phyloP scores from a whole-genome alignment of 1,284 basidiomycete genomes.

The Heterobasidion irregulare region DNA sequence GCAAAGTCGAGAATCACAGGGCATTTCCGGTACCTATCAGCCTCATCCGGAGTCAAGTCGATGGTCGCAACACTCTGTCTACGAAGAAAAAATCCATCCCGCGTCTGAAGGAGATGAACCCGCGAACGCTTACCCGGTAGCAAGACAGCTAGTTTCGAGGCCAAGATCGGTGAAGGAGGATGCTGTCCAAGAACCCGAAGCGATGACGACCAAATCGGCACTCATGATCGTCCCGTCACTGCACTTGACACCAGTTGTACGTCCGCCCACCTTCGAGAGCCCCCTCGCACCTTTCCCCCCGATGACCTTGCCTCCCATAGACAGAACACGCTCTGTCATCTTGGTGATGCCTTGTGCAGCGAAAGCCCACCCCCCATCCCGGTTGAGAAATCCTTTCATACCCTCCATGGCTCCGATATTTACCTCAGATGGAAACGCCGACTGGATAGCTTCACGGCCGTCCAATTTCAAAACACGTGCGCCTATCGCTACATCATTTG shows the following conservation, averaged over 20 bases:
- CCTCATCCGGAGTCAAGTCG: slow-evolving; percentile 67
- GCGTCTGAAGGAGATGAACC: not conserved
- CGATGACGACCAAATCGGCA: slow-evolving; percentile 55
- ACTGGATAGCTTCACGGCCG: slow-evolving; percentile 28
- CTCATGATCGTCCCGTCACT: slow-evolving; percentile 47
- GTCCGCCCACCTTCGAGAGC: slow-evolving; percentile 30
- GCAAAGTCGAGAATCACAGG: slow-evolving; percentile 72
- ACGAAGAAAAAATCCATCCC: not conserved
- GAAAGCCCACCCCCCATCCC: slow-evolving; percentile 80
- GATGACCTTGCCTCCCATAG: slow-evolving; percentile 56
- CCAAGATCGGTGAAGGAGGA: slow-evolving; percentile 60
- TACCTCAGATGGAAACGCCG: slow-evolving; percentile 36
- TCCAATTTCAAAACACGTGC: slow-evolving; percentile 34
- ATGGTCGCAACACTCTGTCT: slow-evolving; percentile 77
- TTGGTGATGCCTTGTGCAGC: slow-evolving; percentile 60
- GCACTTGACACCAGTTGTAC: slow-evolving; percentile 55
- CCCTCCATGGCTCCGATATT: slow-evolving; percentile 23
- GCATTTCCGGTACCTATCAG: slow-evolving; percentile 44
- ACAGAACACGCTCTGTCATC: slow-evolving; percentile 47
- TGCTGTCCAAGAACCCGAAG: slow-evolving; percentile 79
- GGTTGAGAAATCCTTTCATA: slow-evolving; percentile 59
- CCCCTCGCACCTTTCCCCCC: slow-evolving; percentile 46
- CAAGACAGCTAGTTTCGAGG: slow-evolving; percentile 42
- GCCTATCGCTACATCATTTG: slow-evolving; percentile 52
- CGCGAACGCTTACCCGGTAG: slow-evolving; percentile 52